These are phyloP conservation scores for Globisporangium perplexum DNA, from an alignment of 352 stramenopile genomes.

Conservation along the genomic window DNA sequence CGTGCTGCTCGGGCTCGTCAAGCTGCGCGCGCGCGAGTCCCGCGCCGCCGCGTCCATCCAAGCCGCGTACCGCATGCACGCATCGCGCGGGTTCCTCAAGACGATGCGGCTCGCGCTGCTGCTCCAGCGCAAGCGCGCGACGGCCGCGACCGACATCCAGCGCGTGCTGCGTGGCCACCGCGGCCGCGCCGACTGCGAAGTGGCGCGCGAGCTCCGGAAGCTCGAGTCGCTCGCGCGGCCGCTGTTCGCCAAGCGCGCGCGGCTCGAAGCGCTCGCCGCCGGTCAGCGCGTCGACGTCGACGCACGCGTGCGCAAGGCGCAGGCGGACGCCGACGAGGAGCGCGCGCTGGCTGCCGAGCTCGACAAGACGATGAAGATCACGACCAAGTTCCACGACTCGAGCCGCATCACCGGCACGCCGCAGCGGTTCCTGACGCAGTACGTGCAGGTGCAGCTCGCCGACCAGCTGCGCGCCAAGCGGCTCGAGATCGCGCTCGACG, in stretches of 20 bases:
- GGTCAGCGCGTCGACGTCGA: constrained; percentile 52
- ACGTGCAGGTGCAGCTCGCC: constrained; percentile 86
- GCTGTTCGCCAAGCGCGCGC: constrained; percentile 53
- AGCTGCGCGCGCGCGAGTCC: constrained; percentile 54
- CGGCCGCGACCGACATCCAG: constrained; percentile 63
- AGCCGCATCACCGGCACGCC: constrained; percentile 81
- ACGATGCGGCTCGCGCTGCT: constrained; percentile 46
- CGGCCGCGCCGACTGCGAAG: constrained; percentile 56
- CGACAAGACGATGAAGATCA: constrained; percentile 80
- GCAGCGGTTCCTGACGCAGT: constrained; percentile 92
- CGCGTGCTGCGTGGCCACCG: constrained; percentile 76
- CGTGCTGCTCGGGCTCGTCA: constrained; percentile 63
- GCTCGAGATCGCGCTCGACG: constrained; percentile 54
- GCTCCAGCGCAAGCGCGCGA: constrained; percentile 30
- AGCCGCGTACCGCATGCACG: constrained; percentile 48
- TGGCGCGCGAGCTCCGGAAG: constrained; percentile 64
- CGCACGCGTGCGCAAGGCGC: constrained; percentile 27
- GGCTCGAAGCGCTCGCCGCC: constrained; percentile 30
- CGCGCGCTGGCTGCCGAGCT: constrained; percentile 54
- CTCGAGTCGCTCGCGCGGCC: constrained; percentile 72
- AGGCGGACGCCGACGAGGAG: constrained; percentile 49
- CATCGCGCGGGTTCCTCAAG: constrained; percentile 54
- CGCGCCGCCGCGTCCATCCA: constrained; percentile 58
- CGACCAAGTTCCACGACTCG: constrained; percentile 83
- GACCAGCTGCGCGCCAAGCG: constrained; percentile 77